Percentiles rank a stretch among this genome's conserved stretches.
Evolutionary conservation across 257 asterid genomes (phyloP).

Genomic region (Salvia hispanica): DNA sequence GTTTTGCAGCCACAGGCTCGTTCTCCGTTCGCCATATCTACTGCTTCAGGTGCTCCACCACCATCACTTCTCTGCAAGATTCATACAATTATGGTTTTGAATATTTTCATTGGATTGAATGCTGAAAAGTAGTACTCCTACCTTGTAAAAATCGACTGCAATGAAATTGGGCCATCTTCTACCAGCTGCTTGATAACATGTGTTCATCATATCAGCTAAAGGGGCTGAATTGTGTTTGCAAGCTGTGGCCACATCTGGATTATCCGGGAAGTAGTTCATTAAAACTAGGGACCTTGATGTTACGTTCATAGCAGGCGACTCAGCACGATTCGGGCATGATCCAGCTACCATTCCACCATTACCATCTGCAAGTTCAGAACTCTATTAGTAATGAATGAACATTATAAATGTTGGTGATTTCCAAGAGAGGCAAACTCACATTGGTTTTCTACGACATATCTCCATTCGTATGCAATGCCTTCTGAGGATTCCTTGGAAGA

Average conservation of each 20-base stretch:
- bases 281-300: constrained; percentile 77
- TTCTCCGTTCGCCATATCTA: constrained; percentile 80
- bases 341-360: constrained; percentile 74
- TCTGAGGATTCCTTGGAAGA: constrained; percentile 74
- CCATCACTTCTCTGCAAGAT: constrained; percentile 90
- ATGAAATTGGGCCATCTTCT: constrained; percentile 90
- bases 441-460: constrained; percentile 83
- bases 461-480: constrained; percentile 90
- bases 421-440: constrained; percentile 46
- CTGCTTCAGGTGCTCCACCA: constrained; percentile 88
- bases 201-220: constrained; percentile 67
- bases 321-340: constrained; percentile 84
- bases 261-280: constrained; percentile 79
- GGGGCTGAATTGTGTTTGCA: constrained; percentile 89
- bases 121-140: constrained; percentile 20
- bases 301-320: constrained; percentile 68
- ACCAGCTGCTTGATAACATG: constrained; percentile 74
- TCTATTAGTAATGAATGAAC: constrained; percentile 10
- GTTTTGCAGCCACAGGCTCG: constrained; percentile 77
- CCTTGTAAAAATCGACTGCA: constrained; percentile 92
- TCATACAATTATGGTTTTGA: background rate
- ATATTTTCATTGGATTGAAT: background rate
- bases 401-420: constrained; percentile 16
- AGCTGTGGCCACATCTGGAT: constrained; percentile 70
- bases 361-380: constrained; percentile 66